phyloP scores from a whole-genome alignment of 108 stramenopile species.

The Poteriospumella lacustris region DNA sequence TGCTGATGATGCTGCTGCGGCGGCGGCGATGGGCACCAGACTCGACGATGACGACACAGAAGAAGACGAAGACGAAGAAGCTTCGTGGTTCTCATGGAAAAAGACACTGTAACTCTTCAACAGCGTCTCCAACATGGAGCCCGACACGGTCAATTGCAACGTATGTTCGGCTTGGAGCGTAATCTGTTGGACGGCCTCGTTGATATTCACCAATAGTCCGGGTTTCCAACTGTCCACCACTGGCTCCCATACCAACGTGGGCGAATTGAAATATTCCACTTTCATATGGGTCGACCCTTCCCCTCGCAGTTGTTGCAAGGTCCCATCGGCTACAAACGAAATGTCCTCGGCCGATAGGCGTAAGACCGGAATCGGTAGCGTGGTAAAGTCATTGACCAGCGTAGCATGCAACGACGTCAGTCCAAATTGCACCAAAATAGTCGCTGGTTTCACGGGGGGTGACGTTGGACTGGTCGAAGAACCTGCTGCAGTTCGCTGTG shows the following conservation, averaged over 20 bases:
- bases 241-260: background rate
- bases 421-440: background rate
- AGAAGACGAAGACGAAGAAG: no score
- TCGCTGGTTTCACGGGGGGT: no score
- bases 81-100: no score
- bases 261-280: conserved; percentile 16
- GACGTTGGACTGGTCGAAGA: no score
- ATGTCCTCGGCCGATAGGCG: background rate
- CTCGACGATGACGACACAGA: no score
- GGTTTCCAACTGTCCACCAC: conserved; percentile 14
- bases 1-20: no score
- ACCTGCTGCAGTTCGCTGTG: no score
- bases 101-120: conserved; percentile 4
- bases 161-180: conserved; percentile 1
- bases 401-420: background rate
- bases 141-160: conserved; percentile 9
- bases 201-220: background rate
- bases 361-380: background rate
- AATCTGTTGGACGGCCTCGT: background rate
- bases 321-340: background rate
- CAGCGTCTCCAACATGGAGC: conserved; percentile 17
- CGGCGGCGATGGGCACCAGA: no score
- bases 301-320: background rate
- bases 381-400: conserved; percentile 15
- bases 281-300: background rate